phyloP scores from a whole-genome alignment of 2,329 filamentous ascomycete genomes.

The Alternaria gaisen region DNA sequence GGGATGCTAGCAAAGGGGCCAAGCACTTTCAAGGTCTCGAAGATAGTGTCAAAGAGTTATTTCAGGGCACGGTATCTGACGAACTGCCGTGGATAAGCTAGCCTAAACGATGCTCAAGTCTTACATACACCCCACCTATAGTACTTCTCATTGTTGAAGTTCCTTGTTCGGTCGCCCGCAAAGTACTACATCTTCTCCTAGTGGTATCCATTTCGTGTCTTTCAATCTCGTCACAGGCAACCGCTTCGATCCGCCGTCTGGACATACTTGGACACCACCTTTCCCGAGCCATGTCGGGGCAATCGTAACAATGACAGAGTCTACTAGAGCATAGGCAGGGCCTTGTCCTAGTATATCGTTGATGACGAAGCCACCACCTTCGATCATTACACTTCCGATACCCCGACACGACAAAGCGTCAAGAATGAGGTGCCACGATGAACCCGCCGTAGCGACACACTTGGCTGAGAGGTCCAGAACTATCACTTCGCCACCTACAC shows the following conservation, averaged over 20 bases:
- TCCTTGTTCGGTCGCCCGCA: constrained; percentile 67
- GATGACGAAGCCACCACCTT: constrained; percentile 84
- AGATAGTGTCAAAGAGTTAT: constrained; percentile 37
- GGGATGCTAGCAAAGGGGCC: constrained; percentile 35
- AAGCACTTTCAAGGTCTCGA: constrained; percentile 39
- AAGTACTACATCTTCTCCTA: constrained; percentile 84
- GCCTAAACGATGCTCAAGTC: background rate
- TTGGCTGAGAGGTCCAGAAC: background rate
- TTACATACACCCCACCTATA: background rate
- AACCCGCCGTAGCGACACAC: background rate
- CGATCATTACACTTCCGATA: constrained; percentile 85
- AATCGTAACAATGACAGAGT: constrained; percentile 86
- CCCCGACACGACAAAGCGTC: constrained; percentile 48
- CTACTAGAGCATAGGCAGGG: constrained; percentile 59
- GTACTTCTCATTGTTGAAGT: background rate
- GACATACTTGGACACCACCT: constrained; percentile 81
- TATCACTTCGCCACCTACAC: constrained; percentile 38
- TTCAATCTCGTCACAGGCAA: constrained; percentile 70
- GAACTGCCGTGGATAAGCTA: constrained; percentile 39
- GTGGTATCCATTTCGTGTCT: constrained; percentile 75
- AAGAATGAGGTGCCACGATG: constrained; percentile 12
- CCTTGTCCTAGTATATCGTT: constrained; percentile 72
- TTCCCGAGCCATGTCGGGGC: constrained; percentile 89
- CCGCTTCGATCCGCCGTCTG: constrained; percentile 62
- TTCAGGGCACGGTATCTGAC: constrained; percentile 32